Conservation (phyloP, 2,329 filamentous ascomycete genomes). For the Claviceps pusilla region DNA sequence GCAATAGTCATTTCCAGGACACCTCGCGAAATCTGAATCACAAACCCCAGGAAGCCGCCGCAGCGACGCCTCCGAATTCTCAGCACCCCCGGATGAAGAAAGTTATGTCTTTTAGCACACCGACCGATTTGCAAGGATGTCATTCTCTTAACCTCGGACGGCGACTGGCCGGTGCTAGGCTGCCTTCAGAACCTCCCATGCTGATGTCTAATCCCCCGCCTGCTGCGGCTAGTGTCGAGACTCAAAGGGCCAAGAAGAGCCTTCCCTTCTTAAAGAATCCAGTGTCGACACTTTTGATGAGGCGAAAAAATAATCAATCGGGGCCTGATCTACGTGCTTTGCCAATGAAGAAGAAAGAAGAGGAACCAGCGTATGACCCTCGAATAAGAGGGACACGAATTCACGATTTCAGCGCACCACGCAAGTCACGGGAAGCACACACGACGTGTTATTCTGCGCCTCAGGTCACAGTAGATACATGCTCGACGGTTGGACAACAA, state of each 20-base stretch:
- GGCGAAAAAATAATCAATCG: constrained; percentile 39
- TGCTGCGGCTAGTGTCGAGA: constrained; percentile 20
- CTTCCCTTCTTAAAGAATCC: constrained; percentile 45
- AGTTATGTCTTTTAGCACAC: constrained; percentile 31
- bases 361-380: constrained; percentile 42
- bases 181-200: constrained; percentile 23
- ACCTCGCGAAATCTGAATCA: constrained; percentile 1
- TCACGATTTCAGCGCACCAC: constrained; percentile 51
- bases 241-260: constrained; percentile 35
- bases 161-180: constrained; percentile 26
- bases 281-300: constrained; percentile 42
- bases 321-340: constrained; percentile 27
- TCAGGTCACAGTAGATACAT: background rate
- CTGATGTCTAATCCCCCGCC: constrained; percentile 10
- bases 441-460: background rate
- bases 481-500: background rate
- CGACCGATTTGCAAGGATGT: constrained; percentile 31
- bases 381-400: constrained; percentile 48
- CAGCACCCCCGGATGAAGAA: constrained; percentile 16
- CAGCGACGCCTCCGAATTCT: constrained; percentile 18
- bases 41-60: constrained; percentile 13
- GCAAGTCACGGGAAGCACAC: constrained; percentile 14
- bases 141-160: constrained; percentile 20
- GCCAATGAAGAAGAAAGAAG: constrained; percentile 22
- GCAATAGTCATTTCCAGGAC: constrained; percentile 3